Conservation (phyloP, 2,329 filamentous ascomycete genomes). For the Pseudogymnoascus sp. region DNA sequence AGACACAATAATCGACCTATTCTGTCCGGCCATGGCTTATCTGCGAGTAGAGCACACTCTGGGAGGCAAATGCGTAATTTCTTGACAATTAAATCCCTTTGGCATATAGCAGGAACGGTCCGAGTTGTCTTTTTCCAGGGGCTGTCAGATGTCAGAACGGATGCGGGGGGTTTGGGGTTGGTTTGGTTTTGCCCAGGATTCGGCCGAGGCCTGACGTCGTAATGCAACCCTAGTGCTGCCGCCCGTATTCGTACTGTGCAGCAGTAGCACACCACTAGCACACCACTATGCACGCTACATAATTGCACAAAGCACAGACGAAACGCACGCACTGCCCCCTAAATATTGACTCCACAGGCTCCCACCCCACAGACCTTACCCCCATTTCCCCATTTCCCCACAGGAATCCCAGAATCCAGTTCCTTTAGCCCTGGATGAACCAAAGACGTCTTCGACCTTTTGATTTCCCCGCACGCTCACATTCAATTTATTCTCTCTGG, state of each 20-base stretch:
- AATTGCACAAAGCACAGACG: constrained; percentile 2
- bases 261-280: too few relatives aligned
- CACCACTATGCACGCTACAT: background rate
- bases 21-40: background rate
- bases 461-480: background rate
- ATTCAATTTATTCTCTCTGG: background rate
- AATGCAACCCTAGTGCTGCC: background rate
- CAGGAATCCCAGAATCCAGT: background rate
- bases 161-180: background rate
- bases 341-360: background rate
- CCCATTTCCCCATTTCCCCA: constrained; percentile 6
- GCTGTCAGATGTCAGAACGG: background rate
- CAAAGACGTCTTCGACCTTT: background rate
- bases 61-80: background rate
- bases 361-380: background rate
- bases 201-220: background rate
- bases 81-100: background rate
- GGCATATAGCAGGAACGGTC: background rate
- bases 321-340: background rate
- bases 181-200: background rate
- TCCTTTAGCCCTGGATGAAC: background rate
- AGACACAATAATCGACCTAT: background rate
- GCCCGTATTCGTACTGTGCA: background rate
- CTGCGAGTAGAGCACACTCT: background rate
- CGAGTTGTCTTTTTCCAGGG: background rate